Evolutionary conservation across 2,329 filamentous ascomycete species (phyloP), one percentile per base, ranked within the genome.

Genomic region (Colletotrichum sp.): DNA sequence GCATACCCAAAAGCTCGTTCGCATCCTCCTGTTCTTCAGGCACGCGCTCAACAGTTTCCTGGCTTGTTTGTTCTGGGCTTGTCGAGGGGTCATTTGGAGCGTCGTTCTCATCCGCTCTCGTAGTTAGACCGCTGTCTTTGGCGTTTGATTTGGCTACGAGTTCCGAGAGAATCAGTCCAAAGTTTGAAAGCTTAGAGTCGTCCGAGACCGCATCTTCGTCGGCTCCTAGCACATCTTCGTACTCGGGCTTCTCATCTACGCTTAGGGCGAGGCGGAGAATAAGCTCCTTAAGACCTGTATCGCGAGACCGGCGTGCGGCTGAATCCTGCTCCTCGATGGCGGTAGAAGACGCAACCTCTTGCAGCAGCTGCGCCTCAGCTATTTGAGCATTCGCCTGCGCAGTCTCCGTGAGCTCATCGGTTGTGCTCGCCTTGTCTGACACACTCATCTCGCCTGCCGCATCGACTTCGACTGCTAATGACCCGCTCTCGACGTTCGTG

Each of bases 1-100:
- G 91, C 88, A 97, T 90, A 51, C 91, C 94, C 31, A 95, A 84
- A 1, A 96, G 78, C 4, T 88, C 74, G 12, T 72, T 73, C 12
- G 64, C 59, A 9, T 62, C n/a, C n/a, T 76, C 69, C 9, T 74
- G 62, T 15, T 74, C 73, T 43, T 24, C 66, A 47, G 66, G 16
- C 38, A 72, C n/a, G 34, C 31, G 43, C 6, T 59, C 62, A 18
- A 47, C 47, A 13, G 62, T 12, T 24, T 51, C 38, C 27, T 54
- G 24, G 27, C 27, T 29, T 51, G 24, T 18, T 12, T 27, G 27
- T 57, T 57, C 43, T 13, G 43, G 21, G 54, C 54, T 31, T 57
- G 13, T n/a, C 24, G 15, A 57, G 24, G 54, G n/a, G 3, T 57
- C 18, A 24, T 18, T 31, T 57, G 54, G n/a, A 51, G 43, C 43